These are phyloP conservation scores for Globisporangium canariense DNA, from an alignment of 352 stramenopile species.

Conservation along the genomic window DNA sequence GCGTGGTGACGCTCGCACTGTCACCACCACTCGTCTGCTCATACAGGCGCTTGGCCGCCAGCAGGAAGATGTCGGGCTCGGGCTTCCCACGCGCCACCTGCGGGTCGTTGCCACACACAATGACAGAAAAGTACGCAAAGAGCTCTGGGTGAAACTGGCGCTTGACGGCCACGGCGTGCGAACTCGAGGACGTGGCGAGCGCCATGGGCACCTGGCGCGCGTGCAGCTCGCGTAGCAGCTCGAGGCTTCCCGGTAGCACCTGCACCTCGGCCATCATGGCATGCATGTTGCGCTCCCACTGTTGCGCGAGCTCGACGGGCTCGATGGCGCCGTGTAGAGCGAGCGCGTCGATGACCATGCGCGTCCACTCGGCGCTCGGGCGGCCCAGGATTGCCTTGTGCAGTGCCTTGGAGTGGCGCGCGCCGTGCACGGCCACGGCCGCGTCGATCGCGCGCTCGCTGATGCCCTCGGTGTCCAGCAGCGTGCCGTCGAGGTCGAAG, in stretches of 20 bases:
- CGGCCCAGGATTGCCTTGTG: slow-evolving; percentile 77
- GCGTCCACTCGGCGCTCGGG: slow-evolving; percentile 64
- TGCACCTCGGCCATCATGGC: slow-evolving; percentile 51
- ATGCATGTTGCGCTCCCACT: slow-evolving; percentile 61
- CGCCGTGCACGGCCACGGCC: slow-evolving; percentile 51
- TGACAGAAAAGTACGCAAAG: slow-evolving; percentile 71
- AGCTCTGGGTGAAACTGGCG: slow-evolving; percentile 60
- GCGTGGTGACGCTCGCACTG: slow-evolving; percentile 14
- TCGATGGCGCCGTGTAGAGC: slow-evolving; percentile 36
- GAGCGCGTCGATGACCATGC: slow-evolving; percentile 62
- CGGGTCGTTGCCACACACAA: slow-evolving; percentile 76
- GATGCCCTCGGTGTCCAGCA: slow-evolving; percentile 79
- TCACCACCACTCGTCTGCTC: slow-evolving; percentile 20
- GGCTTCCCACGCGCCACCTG: slow-evolving; percentile 69
- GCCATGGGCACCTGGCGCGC: slow-evolving; percentile 56
- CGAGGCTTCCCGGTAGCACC: slow-evolving; percentile 49
- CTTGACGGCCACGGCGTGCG: slow-evolving; percentile 62
- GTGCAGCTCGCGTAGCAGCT: slow-evolving; percentile 45
- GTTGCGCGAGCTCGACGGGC: slow-evolving; percentile 50
- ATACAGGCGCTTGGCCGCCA: slow-evolving; percentile 53
- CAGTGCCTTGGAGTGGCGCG: slow-evolving; percentile 51
- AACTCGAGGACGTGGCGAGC: slow-evolving; percentile 69
- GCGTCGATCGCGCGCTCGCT: slow-evolving; percentile 58
- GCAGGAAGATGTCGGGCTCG: slow-evolving; percentile 78
- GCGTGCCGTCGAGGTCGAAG: slow-evolving; percentile 83